Evolutionary conservation across 441 rosid genomes (phyloP), one percentile per base, ranked within the genome.

Genomic region (Biscutella laevigata): DNA sequence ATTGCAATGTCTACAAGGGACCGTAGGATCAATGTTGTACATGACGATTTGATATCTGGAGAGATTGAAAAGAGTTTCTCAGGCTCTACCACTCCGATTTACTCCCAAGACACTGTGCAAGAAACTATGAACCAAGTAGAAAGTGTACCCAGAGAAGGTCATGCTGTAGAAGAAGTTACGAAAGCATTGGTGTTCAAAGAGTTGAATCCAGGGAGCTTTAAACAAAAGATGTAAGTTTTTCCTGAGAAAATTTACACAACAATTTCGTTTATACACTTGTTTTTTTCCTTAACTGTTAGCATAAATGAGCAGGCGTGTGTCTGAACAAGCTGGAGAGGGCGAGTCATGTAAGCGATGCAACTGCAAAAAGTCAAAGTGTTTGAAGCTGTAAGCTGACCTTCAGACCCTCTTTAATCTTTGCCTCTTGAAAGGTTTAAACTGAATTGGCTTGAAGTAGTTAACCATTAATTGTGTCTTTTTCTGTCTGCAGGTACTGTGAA

Each of bases 341-440:
- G 89, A 77, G 50, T 56, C 84, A 36, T 94, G 99, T 72, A 94
- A 88, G 72, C 90, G 99, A 25, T 94, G 99, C 70, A 94, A 88
- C 75, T 94, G 99, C 74, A 94, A 86, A 78, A 94, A 88, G 66
- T 94, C 99, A 3, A 88, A 86, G 74, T 94, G 99, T 63, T 74
- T 94, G 87, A 94, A 94, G 72, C 99, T 94, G 99, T 86, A 76
- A 82, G 95, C 75, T 41, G 32, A 33, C 11, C 51, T 26, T 10
- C 33, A 16, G 22, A 28, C 30, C 14, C 35, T 67, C 58, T 8
- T 21, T 21, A 39, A 15, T 34, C 11, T 14, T 40, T 44, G 8
- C 13, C 39, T 33, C 36, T 42, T 33, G 11, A 7, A 16, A 47
- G 12, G 1, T 11, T 37, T 19, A 24, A 50, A 33, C 24, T 19